phyloP scores from a whole-genome alignment of 768 basidiomycete genomes.

The Hebeloma cylindrosporum region DNA sequence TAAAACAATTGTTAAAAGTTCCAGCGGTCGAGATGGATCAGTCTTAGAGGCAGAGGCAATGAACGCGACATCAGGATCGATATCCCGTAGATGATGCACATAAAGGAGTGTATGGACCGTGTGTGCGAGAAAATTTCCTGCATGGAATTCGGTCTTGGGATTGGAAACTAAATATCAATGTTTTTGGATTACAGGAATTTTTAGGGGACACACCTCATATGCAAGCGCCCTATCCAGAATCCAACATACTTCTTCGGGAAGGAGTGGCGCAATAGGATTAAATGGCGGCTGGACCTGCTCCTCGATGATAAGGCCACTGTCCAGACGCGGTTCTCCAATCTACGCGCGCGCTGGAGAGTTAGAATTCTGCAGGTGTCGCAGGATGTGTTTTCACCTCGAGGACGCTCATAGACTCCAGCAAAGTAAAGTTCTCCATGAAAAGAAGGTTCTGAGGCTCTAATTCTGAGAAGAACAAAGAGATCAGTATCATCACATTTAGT shows the following conservation, averaged over 20 bases:
- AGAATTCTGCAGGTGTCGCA: slow-evolving; percentile 1
- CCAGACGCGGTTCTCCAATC: slow-evolving; percentile 90
- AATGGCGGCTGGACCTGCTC: slow-evolving; percentile 51
- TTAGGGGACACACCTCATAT: slow-evolving; percentile 65
- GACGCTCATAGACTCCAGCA: slow-evolving; percentile 93
- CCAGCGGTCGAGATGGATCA: slow-evolving; percentile 52
- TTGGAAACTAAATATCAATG: slow-evolving; percentile 1
- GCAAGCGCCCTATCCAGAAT: slow-evolving; percentile 77
- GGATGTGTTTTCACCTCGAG: slow-evolving; percentile 58
- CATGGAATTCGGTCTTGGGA: slow-evolving; percentile 82
- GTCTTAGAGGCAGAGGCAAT: slow-evolving; percentile 5
- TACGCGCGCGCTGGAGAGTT: slow-evolving; percentile 29
- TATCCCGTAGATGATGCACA: slow-evolving; percentile 59
- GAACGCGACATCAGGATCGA: slow-evolving; percentile 49
- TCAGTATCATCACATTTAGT: slow-evolving; percentile 8
- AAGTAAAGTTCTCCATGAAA: slow-evolving; percentile 65
- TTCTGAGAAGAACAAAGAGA: slow-evolving; percentile 35
- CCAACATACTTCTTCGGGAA: slow-evolving; percentile 86
- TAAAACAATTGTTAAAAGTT: slow-evolving; percentile 69
- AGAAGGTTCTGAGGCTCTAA: slow-evolving; percentile 65
- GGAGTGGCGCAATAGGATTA: slow-evolving; percentile 58
- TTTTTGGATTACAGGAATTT: background rate
- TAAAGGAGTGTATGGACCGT: slow-evolving; percentile 81
- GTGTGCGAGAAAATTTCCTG: slow-evolving; percentile 81
- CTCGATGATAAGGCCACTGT: slow-evolving; percentile 65